Percentiles rank a stretch among this genome's conserved stretches.
Conservation (phyloP, 2,329 filamentous ascomycete species). For the Trichoderma sp. region DNA sequence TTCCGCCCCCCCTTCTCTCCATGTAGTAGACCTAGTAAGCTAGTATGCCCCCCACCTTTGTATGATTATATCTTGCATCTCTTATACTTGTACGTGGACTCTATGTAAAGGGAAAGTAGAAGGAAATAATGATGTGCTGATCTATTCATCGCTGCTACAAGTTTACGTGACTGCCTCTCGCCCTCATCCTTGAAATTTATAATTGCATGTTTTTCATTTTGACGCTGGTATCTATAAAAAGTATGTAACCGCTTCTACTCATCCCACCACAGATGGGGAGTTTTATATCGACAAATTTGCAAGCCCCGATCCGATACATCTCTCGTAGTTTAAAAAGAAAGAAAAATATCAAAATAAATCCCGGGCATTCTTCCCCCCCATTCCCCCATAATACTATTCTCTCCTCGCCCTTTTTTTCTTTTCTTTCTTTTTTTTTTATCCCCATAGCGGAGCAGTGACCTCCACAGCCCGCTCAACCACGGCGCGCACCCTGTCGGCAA, state of each 20-base stretch:
- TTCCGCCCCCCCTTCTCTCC: neutral
- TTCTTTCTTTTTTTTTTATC: too few species aligned
- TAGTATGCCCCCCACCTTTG: constrained; percentile 25
- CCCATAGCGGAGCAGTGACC: constrained; percentile 74
- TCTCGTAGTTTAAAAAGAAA: neutral
- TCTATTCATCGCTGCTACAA: neutral
- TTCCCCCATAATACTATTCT: neutral
- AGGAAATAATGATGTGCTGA: neutral
- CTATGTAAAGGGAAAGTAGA: neutral
- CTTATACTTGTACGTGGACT: neutral
- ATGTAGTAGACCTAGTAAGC: constrained; percentile 29
- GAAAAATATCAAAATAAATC: neutral
- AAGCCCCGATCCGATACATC: neutral
- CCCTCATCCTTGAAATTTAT: neutral
- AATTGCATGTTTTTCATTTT: neutral
- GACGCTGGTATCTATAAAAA: neutral
- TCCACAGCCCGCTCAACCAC: constrained; percentile 89
- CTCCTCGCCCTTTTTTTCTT: neutral
- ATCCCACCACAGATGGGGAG: neutral
- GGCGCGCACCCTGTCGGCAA: constrained; percentile 79
- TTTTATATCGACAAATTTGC: neutral
- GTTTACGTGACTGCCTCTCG: neutral
- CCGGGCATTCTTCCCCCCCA: neutral
- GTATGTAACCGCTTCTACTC: neutral
- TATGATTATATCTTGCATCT: constrained; percentile 27